phyloP scores from a whole-genome alignment of 306 rosid genomes.

The Inga oerstediana region DNA sequence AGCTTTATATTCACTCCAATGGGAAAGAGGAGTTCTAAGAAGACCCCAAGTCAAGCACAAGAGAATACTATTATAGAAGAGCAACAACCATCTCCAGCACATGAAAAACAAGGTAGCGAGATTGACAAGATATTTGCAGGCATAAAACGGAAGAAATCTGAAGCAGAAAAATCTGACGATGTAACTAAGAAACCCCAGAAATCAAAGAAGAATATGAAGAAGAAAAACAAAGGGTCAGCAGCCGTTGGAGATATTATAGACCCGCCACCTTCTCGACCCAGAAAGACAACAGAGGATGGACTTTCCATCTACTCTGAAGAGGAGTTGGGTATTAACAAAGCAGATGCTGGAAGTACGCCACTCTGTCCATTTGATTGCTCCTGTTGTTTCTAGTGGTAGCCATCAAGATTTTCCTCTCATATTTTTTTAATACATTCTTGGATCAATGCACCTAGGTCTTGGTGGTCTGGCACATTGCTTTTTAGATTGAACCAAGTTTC shows the following conservation, averaged over 20 bases:
- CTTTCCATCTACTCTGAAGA: slow-evolving; percentile 66
- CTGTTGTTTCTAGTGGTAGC: slow-evolving; percentile 66
- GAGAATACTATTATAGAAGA: slow-evolving; percentile 38
- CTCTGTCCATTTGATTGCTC: slow-evolving; percentile 89
- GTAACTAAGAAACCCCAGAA: slow-evolving; percentile 33
- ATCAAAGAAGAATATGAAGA: slow-evolving; percentile 45
- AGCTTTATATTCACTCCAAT: slow-evolving; percentile 37
- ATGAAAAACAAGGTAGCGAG: slow-evolving; percentile 47
- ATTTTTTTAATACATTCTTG: slow-evolving; percentile 15
- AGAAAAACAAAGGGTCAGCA: slow-evolving; percentile 25
- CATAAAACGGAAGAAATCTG: slow-evolving; percentile 60
- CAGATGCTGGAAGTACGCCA: slow-evolving; percentile 73
- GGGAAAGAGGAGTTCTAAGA: slow-evolving; percentile 38
- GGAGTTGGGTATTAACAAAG: slow-evolving; percentile 58
- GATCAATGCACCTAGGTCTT: background rate
- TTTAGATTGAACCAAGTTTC: background rate
- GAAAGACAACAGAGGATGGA: slow-evolving; percentile 65
- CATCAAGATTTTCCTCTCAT: background rate
- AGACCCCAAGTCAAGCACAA: slow-evolving; percentile 23
- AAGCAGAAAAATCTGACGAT: slow-evolving; percentile 22
- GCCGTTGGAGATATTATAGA: slow-evolving; percentile 41
- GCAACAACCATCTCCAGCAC: slow-evolving; percentile 37
- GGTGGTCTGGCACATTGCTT: background rate
- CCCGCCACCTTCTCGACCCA: slow-evolving; percentile 35
- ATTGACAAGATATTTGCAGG: slow-evolving; percentile 77